phyloP scores from a whole-genome alignment of 2,329 filamentous ascomycete genomes.

The Bipolaris cookei region DNA sequence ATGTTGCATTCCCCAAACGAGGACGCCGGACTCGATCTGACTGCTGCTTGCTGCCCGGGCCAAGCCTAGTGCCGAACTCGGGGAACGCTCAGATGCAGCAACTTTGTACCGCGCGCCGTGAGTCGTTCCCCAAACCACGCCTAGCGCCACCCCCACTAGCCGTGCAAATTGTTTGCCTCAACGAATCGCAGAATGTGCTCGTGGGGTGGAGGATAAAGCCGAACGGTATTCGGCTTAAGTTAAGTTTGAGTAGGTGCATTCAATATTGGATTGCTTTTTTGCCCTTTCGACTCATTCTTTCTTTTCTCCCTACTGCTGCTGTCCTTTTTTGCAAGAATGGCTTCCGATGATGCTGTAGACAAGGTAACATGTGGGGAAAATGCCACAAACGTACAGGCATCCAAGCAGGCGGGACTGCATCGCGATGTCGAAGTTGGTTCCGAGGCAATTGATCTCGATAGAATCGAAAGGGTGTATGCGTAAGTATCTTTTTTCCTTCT shows the following conservation, averaged over 20 bases:
- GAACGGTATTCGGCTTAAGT: slow-evolving; percentile 30
- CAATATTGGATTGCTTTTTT: neutral
- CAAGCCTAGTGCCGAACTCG: neutral
- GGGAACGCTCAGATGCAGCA: neutral
- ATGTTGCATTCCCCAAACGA: too few relatives aligned
- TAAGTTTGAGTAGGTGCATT: slow-evolving; percentile 5
- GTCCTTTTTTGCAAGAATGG: slow-evolving; percentile 23
- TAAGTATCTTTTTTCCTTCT: slow-evolving; percentile 20
- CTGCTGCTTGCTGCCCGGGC: too few relatives aligned
- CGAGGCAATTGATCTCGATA: slow-evolving; percentile 44
- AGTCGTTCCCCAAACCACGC: slow-evolving; percentile 19
- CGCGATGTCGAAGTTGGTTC: slow-evolving; percentile 44
- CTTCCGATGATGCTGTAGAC: slow-evolving; percentile 30
- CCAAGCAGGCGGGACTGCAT: slow-evolving; percentile 36
- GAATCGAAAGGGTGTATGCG: slow-evolving; percentile 49
- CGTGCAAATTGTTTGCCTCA: slow-evolving; percentile 19
- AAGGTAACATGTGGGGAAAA: neutral
- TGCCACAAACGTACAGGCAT: neutral
- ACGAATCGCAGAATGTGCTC: slow-evolving; percentile 19
- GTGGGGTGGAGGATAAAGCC: neutral
- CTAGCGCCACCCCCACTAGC: slow-evolving; percentile 34
- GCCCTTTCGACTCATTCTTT: slow-evolving; percentile 14
- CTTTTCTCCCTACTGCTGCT: neutral
- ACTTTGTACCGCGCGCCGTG: neutral
- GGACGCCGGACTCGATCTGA: too few relatives aligned